Evolutionary conservation across 148 eudicot genomes (phyloP), one percentile per base, ranked within the genome.

Genomic region (Fagopyrum homotropicum): DNA sequence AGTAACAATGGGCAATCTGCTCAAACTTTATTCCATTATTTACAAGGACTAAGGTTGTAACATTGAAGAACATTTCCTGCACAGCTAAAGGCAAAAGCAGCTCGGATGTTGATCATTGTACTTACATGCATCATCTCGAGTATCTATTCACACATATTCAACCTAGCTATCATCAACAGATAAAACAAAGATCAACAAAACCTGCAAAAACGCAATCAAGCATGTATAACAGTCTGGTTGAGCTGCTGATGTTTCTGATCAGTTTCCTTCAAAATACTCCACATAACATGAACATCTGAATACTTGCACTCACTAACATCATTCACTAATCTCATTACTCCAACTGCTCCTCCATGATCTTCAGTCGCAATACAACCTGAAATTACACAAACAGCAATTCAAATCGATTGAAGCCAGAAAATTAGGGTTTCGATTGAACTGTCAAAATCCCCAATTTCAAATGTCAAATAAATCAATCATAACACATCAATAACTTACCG

Each of bases 251-350:
- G 71, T 40, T 66, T 66, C 71, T 66, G 40, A 35, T 35, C 47
- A 40, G 71, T 15, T 15, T 66, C 71, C 71, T 66, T 40, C 71
- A 66, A 40, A 40, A 66, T 40, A 43, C 46, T 66, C 71, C 71
- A 66, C 71, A 66, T 66, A 43, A 66, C 71, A 66, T 66, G 71
- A 66, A 66, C 71, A 66, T 66, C 71, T 17, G 71, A 66, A 46
- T 66, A 66, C 71, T 66, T 66, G 71, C 71, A 66, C 71, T 66
- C 71, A 17, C 46, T 12, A n/a, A 66, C 71, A 45, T 35, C 71
- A 14, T 66, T 46, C 16, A 40, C 71, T 4, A 66, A 46, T 4
- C 43, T 14, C 71, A 66, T 66, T 4, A 66, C 71, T 66, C 71
- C 71, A 66, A 66, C 71, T 35, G 46, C 12, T 12, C 43, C 11